Evolutionary conservation across 768 basidiomycete species (phyloP).

Genomic region (Boletus vinaceobasis): DNA sequence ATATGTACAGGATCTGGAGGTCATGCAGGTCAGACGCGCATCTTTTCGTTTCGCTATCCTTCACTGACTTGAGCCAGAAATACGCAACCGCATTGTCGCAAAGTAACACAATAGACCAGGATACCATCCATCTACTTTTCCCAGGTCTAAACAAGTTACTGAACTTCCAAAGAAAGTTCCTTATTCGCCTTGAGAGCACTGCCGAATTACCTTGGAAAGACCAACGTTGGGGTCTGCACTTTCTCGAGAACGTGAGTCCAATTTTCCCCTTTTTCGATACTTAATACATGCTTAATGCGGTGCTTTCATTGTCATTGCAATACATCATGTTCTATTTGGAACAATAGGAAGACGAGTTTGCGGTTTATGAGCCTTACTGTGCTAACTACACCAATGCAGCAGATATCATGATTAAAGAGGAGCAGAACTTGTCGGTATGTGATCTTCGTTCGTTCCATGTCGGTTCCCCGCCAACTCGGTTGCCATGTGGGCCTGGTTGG

Average conservation of each 20-base stretch:
- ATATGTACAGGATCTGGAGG: constrained; percentile 94
- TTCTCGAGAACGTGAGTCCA: constrained; percentile 71
- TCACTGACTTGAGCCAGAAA: constrained; percentile 51
- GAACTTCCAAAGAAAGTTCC: constrained; percentile 94
- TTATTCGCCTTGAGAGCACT: constrained; percentile 84
- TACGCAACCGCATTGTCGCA: constrained; percentile 83
- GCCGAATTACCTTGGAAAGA: constrained; percentile 80
- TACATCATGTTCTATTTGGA: constrained; percentile 18
- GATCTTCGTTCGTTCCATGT: constrained; percentile 4
- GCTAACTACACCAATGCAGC: constrained; percentile 89
- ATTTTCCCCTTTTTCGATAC: constrained; percentile 10
- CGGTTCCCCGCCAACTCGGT: constrained; percentile 3
- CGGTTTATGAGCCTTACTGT: constrained; percentile 96
- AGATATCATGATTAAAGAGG: constrained; percentile 81
- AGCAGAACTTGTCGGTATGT: constrained; percentile 82
- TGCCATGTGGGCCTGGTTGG: constrained; percentile 20
- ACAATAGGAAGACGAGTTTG: constrained; percentile 93
- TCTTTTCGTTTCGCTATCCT: constrained; percentile 1
- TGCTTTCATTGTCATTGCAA: constrained; percentile 40
- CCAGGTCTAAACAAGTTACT: constrained; percentile 91
- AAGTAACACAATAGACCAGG: constrained; percentile 84
- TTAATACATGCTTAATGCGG: constrained; percentile 35
- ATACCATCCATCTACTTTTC: constrained; percentile 94
- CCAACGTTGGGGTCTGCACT: constrained; percentile 85
- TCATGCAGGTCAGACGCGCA: constrained; percentile 74